phyloP scores from a whole-genome alignment of 225 moss, liverwort and hornwort species.

The Thuidium tamariscinum region DNA sequence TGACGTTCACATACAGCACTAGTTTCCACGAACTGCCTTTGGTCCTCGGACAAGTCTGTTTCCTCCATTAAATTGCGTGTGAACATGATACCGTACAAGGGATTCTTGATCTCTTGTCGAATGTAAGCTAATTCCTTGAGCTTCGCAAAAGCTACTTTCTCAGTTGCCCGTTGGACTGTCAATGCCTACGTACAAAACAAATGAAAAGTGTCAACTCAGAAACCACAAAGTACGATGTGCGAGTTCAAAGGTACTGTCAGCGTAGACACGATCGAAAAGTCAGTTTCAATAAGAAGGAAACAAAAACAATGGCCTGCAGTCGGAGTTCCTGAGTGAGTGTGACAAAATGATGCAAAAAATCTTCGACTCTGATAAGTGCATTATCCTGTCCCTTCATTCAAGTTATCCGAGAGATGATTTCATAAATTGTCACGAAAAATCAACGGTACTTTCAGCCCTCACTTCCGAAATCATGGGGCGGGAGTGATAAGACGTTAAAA shows the following conservation, averaged over 20 bases:
- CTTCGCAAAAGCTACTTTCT: constrained; percentile 52
- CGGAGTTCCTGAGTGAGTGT: neutral
- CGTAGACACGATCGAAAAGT: neutral
- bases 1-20: constrained; percentile 52
- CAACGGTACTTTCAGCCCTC: neutral
- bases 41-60: constrained; percentile 43
- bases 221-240: neutral
- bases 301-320: neutral
- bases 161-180: constrained; percentile 48
- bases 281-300: neutral
- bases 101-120: constrained; percentile 55
- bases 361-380: neutral
- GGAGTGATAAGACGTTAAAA: neutral
- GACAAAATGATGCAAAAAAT: neutral
- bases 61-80: constrained; percentile 50
- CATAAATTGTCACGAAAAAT: neutral
- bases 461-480: neutral
- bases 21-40: constrained; percentile 47
- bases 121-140: constrained; percentile 49
- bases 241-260: neutral
- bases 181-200: constrained; percentile 19
- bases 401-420: neutral
- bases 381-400: neutral
- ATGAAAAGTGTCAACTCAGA: neutral
- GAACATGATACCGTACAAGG: constrained; percentile 47